Conservation (phyloP, 495 filamentous ascomycete species). For the Amniculicola lignicola region DNA sequence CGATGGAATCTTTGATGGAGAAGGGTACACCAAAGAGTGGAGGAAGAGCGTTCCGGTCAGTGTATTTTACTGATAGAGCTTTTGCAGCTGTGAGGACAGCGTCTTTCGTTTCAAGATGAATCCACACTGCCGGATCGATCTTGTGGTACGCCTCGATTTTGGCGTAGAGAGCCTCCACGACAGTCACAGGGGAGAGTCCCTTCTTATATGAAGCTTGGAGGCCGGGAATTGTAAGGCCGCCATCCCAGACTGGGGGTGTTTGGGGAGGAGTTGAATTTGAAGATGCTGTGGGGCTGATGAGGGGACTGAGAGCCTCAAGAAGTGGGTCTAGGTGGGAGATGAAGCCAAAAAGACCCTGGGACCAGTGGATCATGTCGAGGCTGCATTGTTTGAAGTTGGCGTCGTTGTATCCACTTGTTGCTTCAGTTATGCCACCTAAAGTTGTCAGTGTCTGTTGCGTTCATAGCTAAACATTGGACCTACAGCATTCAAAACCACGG, state of each 20-base stretch:
- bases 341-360: constrained; percentile 53
- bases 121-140: constrained; percentile 55
- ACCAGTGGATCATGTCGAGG: constrained; percentile 49
- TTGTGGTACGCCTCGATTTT: constrained; percentile 44
- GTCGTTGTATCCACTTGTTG: constrained; percentile 47
- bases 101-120: constrained; percentile 46
- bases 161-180: constrained; percentile 39
- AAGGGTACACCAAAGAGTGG: constrained; percentile 64
- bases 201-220: constrained; percentile 43
- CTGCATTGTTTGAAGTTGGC: constrained; percentile 42
- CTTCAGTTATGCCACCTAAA: constrained; percentile 45
- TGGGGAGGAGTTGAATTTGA: constrained; percentile 34
- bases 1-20: constrained; percentile 63
- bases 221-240: constrained; percentile 40
- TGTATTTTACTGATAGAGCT: constrained; percentile 45
- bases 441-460: constrained; percentile 12
- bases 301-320: constrained; percentile 31
- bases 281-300: not conserved
- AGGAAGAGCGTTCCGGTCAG: constrained; percentile 48
- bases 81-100: constrained; percentile 46
- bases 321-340: constrained; percentile 43
- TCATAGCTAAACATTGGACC: constrained; percentile 32
- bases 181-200: constrained; percentile 47
- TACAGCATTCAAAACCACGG: constrained; percentile 40
- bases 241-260: constrained; percentile 44